These are phyloP conservation scores for Mantamonas sphyraenae DNA, from an alignment of 78 protist genomes.

Conservation along the genomic window DNA sequence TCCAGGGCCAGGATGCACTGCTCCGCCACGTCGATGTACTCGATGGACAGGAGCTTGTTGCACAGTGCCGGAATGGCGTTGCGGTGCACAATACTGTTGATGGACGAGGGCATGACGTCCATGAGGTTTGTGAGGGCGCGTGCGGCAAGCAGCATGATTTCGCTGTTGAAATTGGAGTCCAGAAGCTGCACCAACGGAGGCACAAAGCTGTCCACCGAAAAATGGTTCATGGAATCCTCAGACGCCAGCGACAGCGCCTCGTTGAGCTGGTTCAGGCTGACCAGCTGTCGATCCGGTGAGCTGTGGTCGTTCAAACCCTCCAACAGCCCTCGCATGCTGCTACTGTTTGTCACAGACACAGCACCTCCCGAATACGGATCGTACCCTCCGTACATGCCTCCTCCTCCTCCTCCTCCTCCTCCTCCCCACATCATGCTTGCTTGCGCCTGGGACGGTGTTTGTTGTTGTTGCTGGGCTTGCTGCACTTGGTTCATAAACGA, in stretches of 20 bases:
- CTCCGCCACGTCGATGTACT: slow-evolving; percentile 88
- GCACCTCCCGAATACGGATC: no score
- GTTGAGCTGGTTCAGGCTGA: slow-evolving; percentile 59
- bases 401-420: no score
- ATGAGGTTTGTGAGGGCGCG: slow-evolving; percentile 67
- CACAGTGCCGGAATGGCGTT: slow-evolving; percentile 50
- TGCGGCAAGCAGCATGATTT: slow-evolving; percentile 59
- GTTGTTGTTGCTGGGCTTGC: no score
- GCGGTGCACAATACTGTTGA: slow-evolving; percentile 21
- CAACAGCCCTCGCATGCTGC: no score
- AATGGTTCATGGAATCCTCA: slow-evolving; percentile 58
- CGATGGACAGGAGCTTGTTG: slow-evolving; percentile 62
- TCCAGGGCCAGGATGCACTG: slow-evolving; percentile 71
- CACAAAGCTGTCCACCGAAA: slow-evolving; percentile 32
- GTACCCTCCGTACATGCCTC: no score
- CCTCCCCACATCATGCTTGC: no score
- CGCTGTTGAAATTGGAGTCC: slow-evolving; percentile 50
- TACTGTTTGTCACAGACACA: no score
- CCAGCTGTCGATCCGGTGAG: slow-evolving; percentile 31
- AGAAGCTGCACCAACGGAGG: slow-evolving; percentile 41
- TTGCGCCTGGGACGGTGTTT: no score
- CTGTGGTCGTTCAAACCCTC: slow-evolving; percentile 30
- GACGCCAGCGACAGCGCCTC: slow-evolving; percentile 67
- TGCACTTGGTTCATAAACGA: no score
- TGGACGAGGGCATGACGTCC: slow-evolving; percentile 56